Evolutionary conservation across 306 rosid genomes (phyloP), one percentile per base, ranked within the genome.

Genomic region (Pterocarpus santalinus): DNA sequence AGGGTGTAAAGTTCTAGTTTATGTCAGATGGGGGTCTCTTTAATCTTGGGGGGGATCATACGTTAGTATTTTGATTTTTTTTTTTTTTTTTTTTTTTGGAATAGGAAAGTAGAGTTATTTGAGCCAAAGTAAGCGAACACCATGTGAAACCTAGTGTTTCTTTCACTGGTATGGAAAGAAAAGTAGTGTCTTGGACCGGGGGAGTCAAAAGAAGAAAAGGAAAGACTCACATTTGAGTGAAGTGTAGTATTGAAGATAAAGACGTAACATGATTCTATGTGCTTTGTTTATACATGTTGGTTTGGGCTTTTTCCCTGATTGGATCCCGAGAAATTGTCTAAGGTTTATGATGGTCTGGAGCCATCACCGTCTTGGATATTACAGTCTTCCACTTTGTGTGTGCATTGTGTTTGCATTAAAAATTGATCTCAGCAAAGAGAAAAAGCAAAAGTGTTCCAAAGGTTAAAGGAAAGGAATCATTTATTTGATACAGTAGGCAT

Each of bases 111-210:
- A 73, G 68, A 82, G 90, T 49, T 51, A 83, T 73, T 74, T 86
- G 86, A 85, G 78, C 72, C 83, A 87, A 88, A 86, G 92, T 80
- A 82, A 81, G 73, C 47, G 79, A 69, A 76, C 69, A 55, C 82
- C 94, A 87, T 83, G 92, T 94, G 92, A 88, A 80, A 16, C 30
- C 53, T 44, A 52, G 80, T 72, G 76, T 73, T 79, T 79, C 65
- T 77, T 69, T 72, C 76, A 60, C 70, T 79, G 60, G 71, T 66
- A 4, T 78, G 87, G 85, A 87, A 88, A 78, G 86, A 63, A 93
- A 91, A 86, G 83, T 64, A 70, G 88, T 62, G 87, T 88, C 89
- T 91, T 93, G 92, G 94, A 93, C 94, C 75, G 49, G 22, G 87
- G 84, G 71, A 68, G 97, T 93, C 94, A 91, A 90, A 88, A 88